Percentiles rank a stretch among this genome's conserved stretches.
phyloP scores from a whole-genome alignment of 345 rosid genomes.

The Heritiera littoralis region DNA sequence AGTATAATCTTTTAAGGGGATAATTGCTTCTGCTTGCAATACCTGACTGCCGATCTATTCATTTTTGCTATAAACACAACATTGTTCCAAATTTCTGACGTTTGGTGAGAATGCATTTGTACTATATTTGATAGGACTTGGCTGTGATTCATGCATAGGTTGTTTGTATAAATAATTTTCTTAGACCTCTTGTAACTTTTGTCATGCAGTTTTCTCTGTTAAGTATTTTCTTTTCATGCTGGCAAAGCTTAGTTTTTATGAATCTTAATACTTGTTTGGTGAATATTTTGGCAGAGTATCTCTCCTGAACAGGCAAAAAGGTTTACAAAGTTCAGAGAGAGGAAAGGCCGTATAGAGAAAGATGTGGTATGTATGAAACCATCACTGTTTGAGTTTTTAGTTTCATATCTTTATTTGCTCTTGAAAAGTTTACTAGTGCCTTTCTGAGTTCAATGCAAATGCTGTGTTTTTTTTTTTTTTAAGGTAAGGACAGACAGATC shows the following conservation, averaged over 20 bases:
- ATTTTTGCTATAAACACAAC: neutral
- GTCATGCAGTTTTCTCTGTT: neutral
- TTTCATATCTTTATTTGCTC: slow-evolving; percentile 1
- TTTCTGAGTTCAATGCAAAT: slow-evolving; percentile 10
- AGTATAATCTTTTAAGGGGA: neutral
- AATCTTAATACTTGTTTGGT: slow-evolving; percentile 1
- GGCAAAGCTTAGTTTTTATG: slow-evolving; percentile 4
- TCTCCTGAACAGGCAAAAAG: slow-evolving; percentile 91
- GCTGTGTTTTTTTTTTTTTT: slow-evolving; percentile 24
- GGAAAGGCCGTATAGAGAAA: slow-evolving; percentile 88
- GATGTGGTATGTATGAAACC: slow-evolving; percentile 74
- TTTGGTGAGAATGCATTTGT: neutral
- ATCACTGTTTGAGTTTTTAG: neutral
- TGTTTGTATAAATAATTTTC: neutral
- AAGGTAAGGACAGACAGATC: slow-evolving; percentile 98
- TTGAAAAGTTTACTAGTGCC: neutral
- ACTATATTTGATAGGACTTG: neutral
- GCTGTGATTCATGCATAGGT: neutral
- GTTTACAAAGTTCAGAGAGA: slow-evolving; percentile 91
- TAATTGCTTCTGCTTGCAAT: neutral
- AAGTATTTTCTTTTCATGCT: slow-evolving; percentile 23
- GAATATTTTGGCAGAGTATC: slow-evolving; percentile 65
- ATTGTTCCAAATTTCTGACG: neutral
- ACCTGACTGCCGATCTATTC: neutral
- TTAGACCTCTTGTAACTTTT: neutral